These are phyloP conservation scores for Diaporthe destruens DNA, from an alignment of 2,329 filamentous ascomycete genomes.

Conservation along the genomic window DNA sequence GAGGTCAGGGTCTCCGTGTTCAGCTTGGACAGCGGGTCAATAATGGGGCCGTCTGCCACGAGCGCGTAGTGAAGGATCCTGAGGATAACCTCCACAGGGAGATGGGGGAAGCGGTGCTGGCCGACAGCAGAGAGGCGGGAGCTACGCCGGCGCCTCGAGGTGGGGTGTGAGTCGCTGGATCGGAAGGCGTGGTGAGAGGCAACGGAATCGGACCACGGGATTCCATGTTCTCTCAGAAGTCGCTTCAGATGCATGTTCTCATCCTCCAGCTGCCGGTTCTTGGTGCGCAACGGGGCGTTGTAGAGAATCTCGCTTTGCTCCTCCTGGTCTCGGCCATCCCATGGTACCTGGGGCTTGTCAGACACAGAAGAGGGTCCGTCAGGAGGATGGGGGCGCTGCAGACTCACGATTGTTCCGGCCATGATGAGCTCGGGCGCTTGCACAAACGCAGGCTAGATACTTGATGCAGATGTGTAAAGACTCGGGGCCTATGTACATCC, in stretches of 20 bases:
- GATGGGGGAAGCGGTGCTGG: constrained; percentile 52
- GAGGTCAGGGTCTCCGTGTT: constrained; percentile 58
- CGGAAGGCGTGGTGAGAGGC: constrained; percentile 51
- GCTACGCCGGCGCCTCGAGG: constrained; percentile 44
- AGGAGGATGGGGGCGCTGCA: constrained; percentile 38
- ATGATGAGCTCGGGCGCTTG: neutral
- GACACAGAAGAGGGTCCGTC: constrained; percentile 46
- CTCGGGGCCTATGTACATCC: neutral
- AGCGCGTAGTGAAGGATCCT: constrained; percentile 65
- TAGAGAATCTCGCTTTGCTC: constrained; percentile 63
- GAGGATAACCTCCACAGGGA: constrained; percentile 66
- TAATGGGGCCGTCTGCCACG: constrained; percentile 62
- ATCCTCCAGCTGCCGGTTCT: constrained; percentile 59
- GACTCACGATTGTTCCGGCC: constrained; percentile 33
- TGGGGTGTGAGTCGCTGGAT: constrained; percentile 48
- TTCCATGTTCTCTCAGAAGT: constrained; percentile 64
- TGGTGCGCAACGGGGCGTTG: constrained; percentile 61
- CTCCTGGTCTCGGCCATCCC: constrained; percentile 66
- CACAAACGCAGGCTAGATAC: neutral
- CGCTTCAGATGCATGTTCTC: constrained; percentile 65
- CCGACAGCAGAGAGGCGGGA: constrained; percentile 49
- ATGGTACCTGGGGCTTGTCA: constrained; percentile 50
- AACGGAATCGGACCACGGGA: constrained; percentile 60
- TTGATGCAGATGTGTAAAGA: constrained; percentile 9
- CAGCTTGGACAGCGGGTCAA: constrained; percentile 65